Conservation (phyloP, 768 basidiomycete genomes). For the Suillus brevipes region DNA sequence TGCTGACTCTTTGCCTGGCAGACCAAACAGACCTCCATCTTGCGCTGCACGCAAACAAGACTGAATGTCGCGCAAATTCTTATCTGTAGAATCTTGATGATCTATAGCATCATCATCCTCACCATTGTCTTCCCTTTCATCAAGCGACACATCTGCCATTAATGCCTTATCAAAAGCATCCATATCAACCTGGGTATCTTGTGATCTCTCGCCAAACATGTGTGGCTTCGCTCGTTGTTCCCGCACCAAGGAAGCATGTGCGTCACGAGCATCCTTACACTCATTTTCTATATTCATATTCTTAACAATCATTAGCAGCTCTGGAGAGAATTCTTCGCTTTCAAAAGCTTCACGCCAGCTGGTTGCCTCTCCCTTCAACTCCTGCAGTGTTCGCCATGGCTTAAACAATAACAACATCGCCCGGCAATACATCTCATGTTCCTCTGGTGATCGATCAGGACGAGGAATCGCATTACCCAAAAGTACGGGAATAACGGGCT, state of each 20-base stretch:
- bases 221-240: neutral
- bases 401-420: neutral
- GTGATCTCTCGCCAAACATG: neutral
- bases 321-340: neutral
- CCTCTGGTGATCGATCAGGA: neutral
- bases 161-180: neutral
- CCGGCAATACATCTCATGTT: neutral
- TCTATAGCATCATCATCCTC: too few species aligned
- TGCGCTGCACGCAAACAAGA: neutral
- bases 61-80: neutral
- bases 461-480: neutral
- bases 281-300: neutral
- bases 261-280: neutral
- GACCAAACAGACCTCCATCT: neutral
- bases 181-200: neutral
- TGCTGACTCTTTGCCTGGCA: too few species aligned
- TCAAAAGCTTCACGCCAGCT: neutral
- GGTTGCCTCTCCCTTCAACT: accelerated
- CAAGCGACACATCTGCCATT: neutral
- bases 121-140: neutral
- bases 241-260: neutral
- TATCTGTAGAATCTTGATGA: too few species aligned
- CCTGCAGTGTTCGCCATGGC: neutral
- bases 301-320: neutral
- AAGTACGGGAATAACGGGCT: neutral